phyloP scores from a whole-genome alignment of 345 rosid species.

The Cochlearia excelsa region DNA sequence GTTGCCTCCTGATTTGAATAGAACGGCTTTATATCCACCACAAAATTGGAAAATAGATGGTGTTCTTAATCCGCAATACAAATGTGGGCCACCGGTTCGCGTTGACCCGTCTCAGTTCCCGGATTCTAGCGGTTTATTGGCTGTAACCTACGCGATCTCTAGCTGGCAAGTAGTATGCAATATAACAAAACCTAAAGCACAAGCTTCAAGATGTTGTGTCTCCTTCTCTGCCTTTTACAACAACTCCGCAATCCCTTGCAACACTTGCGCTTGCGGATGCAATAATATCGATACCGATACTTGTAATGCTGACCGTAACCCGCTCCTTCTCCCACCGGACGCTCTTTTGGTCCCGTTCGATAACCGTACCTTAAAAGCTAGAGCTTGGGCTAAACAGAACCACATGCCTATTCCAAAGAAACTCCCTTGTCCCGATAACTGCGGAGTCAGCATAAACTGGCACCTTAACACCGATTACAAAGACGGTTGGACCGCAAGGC shows the following conservation, averaged over 20 bases:
- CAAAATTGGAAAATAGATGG: constrained; percentile 71
- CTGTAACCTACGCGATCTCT: constrained; percentile 48
- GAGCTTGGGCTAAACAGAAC: constrained; percentile 73
- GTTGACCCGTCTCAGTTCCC: constrained; percentile 77
- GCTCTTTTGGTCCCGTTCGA: constrained; percentile 73
- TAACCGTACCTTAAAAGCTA: constrained; percentile 64
- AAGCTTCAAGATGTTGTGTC: constrained; percentile 72
- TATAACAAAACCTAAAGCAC: constrained; percentile 61
- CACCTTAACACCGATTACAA: constrained; percentile 65
- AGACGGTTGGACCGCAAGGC: constrained; percentile 77
- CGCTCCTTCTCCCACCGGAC: constrained; percentile 75
- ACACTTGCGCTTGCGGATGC: constrained; percentile 93
- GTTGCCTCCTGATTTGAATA: constrained; percentile 63
- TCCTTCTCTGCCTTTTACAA: constrained; percentile 91
- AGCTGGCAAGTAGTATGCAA: constrained; percentile 86
- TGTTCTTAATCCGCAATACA: constrained; percentile 57
- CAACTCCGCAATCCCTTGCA: constrained; percentile 73
- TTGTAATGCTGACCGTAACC: constrained; percentile 48
- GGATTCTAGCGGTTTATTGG: constrained; percentile 59
- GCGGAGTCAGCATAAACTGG: constrained; percentile 96
- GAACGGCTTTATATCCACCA: constrained; percentile 73
- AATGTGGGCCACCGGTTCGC: constrained; percentile 68
- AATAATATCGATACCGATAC: constrained; percentile 37
- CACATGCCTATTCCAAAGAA: constrained; percentile 48
- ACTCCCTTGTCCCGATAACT: constrained; percentile 86